Percentiles rank a stretch among this genome's conserved stretches.
Evolutionary conservation across 306 rosid species (phyloP).

Genomic region (Alnus rubra): DNA sequence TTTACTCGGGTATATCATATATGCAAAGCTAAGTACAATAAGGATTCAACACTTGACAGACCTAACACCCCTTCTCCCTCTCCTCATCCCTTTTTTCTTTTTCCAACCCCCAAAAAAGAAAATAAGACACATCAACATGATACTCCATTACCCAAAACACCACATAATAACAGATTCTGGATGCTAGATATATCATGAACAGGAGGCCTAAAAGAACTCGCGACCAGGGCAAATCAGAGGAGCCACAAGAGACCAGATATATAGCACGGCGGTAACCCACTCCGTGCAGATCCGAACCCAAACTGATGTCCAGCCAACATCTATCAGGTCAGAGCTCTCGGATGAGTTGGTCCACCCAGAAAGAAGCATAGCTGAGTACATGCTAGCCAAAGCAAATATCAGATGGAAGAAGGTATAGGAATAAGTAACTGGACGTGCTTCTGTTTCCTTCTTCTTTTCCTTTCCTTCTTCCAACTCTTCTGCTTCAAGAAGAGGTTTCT

Average conservation of each 20-base stretch:
- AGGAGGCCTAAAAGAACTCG: constrained; percentile 53
- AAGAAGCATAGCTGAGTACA: constrained; percentile 97
- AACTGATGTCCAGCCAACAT: constrained; percentile 96
- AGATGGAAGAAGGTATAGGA: constrained; percentile 91
- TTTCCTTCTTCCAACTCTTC: constrained; percentile 79
- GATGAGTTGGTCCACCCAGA: constrained; percentile 86
- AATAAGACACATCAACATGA: background rate
- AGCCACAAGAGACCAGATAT: constrained; percentile 79
- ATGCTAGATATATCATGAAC: background rate
- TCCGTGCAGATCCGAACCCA: constrained; percentile 93
- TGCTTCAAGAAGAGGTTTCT: constrained; percentile 67
- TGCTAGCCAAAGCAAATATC: constrained; percentile 91
- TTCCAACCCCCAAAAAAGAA: background rate
- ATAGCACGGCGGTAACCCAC: constrained; percentile 83
- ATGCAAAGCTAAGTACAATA: background rate
- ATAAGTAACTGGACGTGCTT: constrained; percentile 71
- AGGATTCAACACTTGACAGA: background rate
- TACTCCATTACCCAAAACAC: background rate
- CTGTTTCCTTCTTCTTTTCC: constrained; percentile 54
- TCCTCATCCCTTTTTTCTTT: background rate
- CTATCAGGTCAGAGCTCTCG: constrained; percentile 78
- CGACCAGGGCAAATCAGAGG: constrained; percentile 76
- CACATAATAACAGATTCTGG: background rate
- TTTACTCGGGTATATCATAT: background rate
- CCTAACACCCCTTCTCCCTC: background rate